Evolutionary conservation across 1,284 basidiomycete species (phyloP), one percentile per base, ranked within the genome.

Genomic region (Marasmius fiardii): DNA sequence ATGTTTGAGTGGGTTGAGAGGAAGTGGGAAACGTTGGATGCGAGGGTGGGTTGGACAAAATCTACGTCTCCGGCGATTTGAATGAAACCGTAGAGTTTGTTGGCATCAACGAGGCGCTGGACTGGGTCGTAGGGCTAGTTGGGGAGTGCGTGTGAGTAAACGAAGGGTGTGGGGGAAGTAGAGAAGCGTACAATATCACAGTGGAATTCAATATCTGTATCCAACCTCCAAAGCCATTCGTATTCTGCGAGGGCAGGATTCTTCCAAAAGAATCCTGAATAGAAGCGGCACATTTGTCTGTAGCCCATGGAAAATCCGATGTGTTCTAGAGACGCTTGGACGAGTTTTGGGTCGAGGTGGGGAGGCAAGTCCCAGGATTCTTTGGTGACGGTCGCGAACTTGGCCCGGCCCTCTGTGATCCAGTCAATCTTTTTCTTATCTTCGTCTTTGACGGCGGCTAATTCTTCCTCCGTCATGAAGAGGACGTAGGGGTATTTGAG

Each of bases 121-220:
- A 68, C 62, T 1, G 67, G 67, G 53, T 68, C 67, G 34, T 67
- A 68, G 18, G 65, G 65, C 67, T 68, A 28, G 7, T 20, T 10
- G 7, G 31, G 8, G 1, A 39, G 43, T 3, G 21, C 24, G 14
- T 18, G 18, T 18, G 31, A 16, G 16, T 14, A 11, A 21, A 11
- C 2, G n/a, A n/a, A 47, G 26, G 33, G 21, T 14, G 21, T 54
- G 20, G 37, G 14, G 18, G 3, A 47, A 28, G 20, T 41, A 31
- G 16, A 44, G 28, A 12, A 16, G 59, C 64, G 53, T 49, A 68
- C 67, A 26, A 68, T 52, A 43, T 68, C 67, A 48, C 67, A 68
- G 51, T 68, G 66, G 47, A 68, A 68, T 43, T 65, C 63, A 28
- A 68, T 66, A 49, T 68, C 67, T 18, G 67, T 64, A 51, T 68